Conservation (phyloP, 2,329 filamentous ascomycete species). For the Thielaviopsis populi region DNA sequence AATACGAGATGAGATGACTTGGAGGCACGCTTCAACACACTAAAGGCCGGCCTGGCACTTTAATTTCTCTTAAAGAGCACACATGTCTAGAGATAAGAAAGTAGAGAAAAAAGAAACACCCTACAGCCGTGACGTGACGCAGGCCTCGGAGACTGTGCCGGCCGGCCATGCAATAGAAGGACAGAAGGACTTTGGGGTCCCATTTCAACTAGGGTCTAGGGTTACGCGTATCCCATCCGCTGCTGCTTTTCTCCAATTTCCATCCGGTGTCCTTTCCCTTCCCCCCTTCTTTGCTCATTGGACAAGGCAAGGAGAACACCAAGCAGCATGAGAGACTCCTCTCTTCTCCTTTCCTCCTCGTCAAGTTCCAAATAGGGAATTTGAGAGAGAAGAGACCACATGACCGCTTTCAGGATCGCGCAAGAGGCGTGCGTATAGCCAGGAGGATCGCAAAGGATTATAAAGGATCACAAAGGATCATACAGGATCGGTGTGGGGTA, state of each 20-base stretch:
- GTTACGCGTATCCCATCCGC: not conserved
- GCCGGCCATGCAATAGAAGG: too few species aligned
- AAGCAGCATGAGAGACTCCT: too few species aligned
- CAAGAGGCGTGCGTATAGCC: not conserved
- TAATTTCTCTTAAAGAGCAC: too few species aligned
- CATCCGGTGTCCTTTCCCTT: not conserved
- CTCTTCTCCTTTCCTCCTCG: not conserved
- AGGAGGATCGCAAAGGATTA: not conserved
- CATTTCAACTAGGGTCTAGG: too few species aligned
- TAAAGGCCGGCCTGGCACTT: too few species aligned
- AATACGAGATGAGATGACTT: not conserved
- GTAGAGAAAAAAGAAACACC: too few species aligned
- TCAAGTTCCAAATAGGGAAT: constrained; percentile 2
- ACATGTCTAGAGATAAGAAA: too few species aligned
- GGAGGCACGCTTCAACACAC: not conserved
- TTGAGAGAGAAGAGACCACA: constrained; percentile 2
- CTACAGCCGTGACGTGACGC: too few species aligned
- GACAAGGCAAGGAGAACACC: not conserved
- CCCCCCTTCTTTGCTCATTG: not conserved
- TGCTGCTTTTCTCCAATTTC: not conserved
- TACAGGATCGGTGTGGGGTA: not conserved
- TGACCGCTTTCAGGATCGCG: constrained; percentile 13
- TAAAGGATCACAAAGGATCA: not conserved
- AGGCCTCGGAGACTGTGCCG: too few species aligned
- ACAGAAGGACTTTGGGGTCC: too few species aligned